These are phyloP conservation scores for Mrakia frigida DNA, from an alignment of 768 basidiomycete genomes.

Conservation along the genomic window DNA sequence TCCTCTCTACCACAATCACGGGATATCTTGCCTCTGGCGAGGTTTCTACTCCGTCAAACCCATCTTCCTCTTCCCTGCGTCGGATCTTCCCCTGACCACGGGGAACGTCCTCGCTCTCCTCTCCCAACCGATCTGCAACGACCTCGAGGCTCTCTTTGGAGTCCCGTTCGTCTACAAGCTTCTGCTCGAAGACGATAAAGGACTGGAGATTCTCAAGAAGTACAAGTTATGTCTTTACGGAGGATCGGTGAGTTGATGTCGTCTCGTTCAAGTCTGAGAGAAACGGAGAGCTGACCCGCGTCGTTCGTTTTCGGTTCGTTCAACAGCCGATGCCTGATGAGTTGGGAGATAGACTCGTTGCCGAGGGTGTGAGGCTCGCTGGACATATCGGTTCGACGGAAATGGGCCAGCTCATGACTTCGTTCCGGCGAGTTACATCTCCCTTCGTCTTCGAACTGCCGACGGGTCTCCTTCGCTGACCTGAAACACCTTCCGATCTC, in stretches of 20 bases:
- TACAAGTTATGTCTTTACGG: constrained; percentile 55
- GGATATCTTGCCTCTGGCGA: constrained; percentile 43
- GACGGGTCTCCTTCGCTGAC: background rate
- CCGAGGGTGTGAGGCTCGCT: constrained; percentile 52
- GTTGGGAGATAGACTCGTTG: constrained; percentile 52
- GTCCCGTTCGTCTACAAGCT: constrained; percentile 49
- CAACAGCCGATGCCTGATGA: constrained; percentile 51
- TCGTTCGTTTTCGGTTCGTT: too few species aligned
- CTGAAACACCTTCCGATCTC: background rate
- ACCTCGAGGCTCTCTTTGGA: constrained; percentile 37
- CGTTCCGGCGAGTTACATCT: constrained; percentile 42
- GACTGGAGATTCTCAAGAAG: constrained; percentile 46
- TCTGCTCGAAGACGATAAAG: constrained; percentile 52
- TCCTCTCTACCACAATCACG: constrained; percentile 34
- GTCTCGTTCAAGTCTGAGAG: too few species aligned
- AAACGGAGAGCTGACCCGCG: too few species aligned
- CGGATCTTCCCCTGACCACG: constrained; percentile 51
- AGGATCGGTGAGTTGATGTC: constrained; percentile 43
- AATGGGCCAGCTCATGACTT: constrained; percentile 48
- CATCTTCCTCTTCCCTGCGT: constrained; percentile 50
- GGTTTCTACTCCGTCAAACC: constrained; percentile 44
- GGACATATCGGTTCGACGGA: constrained; percentile 53
- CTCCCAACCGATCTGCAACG: constrained; percentile 38
- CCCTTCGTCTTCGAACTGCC: background rate
- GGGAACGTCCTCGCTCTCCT: constrained; percentile 49